Conservation (phyloP, 176 grass and related monocot genomes). For the Neostapfia colusana region DNA sequence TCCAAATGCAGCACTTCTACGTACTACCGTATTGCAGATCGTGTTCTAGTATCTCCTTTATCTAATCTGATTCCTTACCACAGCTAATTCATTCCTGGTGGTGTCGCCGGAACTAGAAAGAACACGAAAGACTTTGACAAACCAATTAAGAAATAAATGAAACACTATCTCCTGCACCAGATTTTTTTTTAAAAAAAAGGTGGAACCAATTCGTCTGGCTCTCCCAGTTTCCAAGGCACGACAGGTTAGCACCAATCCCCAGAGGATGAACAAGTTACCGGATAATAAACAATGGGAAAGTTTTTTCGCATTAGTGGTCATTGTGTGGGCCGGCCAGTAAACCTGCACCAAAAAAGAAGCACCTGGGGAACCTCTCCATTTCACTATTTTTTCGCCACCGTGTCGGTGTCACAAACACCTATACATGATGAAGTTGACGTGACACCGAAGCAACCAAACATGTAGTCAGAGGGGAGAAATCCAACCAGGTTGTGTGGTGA, state of each 20-base stretch:
- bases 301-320: constrained; percentile 45
- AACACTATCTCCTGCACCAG: not conserved
- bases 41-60: not conserved
- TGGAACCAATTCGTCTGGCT: not conserved
- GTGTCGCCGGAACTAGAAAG: not conserved
- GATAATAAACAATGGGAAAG: constrained; percentile 35
- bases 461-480: constrained; percentile 30
- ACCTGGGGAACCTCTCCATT: constrained; percentile 26
- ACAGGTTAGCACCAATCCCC: constrained; percentile 37
- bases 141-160: not conserved
- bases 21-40: not conserved
- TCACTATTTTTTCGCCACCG: constrained; percentile 36
- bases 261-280: constrained; percentile 10
- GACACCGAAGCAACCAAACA: constrained; percentile 48
- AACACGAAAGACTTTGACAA: not conserved
- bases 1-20: not conserved
- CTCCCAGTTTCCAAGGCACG: constrained; percentile 22
- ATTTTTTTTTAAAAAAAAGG: not conserved
- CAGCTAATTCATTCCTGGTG: not conserved
- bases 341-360: constrained; percentile 24
- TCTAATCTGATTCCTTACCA: not conserved
- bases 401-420: too few species aligned
- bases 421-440: constrained; percentile 9
- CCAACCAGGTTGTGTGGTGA: constrained; percentile 33
- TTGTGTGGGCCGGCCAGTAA: constrained; percentile 41